phyloP scores from a whole-genome alignment of 1,284 basidiomycete genomes.

The Puccinia horiana region DNA sequence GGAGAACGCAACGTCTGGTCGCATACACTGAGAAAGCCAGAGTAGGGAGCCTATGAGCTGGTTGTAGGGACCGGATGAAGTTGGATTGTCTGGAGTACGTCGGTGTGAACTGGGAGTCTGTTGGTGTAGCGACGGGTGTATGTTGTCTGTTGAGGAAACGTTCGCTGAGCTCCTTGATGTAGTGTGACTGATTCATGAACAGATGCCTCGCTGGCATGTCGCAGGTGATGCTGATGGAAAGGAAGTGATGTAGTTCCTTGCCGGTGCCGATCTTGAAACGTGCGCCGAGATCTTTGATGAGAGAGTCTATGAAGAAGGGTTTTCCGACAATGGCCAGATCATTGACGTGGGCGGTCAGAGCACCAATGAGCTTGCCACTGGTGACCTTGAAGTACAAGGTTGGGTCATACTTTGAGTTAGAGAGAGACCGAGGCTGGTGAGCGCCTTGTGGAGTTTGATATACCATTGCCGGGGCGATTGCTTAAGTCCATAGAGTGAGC shows the following conservation, averaged over 20 bases:
- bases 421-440: background rate
- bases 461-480: constrained; percentile 17
- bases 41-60: too few relatives aligned
- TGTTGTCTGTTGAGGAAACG: background rate
- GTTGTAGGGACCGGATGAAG: too few relatives aligned
- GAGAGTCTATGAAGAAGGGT: background rate
- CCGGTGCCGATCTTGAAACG: too few relatives aligned
- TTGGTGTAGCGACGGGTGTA: too few relatives aligned
- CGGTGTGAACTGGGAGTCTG: too few relatives aligned
- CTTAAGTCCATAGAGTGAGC: constrained; percentile 17
- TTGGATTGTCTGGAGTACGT: too few relatives aligned
- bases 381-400: background rate
- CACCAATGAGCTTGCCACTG: background rate
- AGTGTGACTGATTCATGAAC: constrained; percentile 11
- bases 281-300: background rate
- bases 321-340: background rate
- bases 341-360: constrained; percentile 16
- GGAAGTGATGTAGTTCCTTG: constrained; percentile 7
- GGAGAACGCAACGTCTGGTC: too few relatives aligned
- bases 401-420: too few relatives aligned
- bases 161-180: background rate
- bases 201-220: background rate
- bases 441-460: background rate
- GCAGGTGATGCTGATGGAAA: background rate
- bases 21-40: too few relatives aligned